A percentile compares a stretch with the other conserved stretches of the same genome.
Evolutionary conservation across 225 moss, liverwort and hornwort genomes (phyloP).

Genomic region (Thuidium tamariscinum): DNA sequence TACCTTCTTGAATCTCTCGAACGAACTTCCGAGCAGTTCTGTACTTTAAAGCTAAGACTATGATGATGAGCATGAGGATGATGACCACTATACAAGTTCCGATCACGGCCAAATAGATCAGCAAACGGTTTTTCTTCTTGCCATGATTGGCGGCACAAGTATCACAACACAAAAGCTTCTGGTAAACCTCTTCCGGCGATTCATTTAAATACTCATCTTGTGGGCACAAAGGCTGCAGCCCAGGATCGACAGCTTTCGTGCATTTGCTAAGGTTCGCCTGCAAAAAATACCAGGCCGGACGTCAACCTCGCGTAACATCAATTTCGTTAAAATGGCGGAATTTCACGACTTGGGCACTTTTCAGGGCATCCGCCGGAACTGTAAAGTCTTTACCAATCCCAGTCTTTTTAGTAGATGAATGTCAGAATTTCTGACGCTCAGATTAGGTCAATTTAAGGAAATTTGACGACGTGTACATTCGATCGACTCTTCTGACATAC

Average conservation of each 20-base stretch:
- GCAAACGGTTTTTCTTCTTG: background rate
- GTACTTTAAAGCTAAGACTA: constrained; percentile 28
- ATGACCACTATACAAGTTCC: constrained; percentile 17
- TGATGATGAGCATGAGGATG: constrained; percentile 10
- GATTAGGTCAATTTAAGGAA: background rate
- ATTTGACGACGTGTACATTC: background rate
- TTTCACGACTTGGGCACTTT: background rate
- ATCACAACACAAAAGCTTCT: constrained; percentile 29
- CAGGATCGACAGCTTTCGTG: constrained; percentile 16
- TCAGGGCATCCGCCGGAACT: background rate
- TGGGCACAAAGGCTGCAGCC: constrained; percentile 17
- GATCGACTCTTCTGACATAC: background rate
- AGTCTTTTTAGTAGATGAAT: background rate
- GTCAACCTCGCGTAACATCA: background rate
- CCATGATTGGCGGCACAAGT: background rate
- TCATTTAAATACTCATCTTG: constrained; percentile 15
- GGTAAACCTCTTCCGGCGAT: constrained; percentile 1
- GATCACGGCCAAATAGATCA: constrained; percentile 8
- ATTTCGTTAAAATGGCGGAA: background rate
- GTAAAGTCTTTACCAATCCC: background rate
- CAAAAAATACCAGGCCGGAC: background rate
- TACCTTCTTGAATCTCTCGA: constrained; percentile 40
- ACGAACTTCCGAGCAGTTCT: constrained; percentile 25
- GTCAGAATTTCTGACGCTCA: background rate
- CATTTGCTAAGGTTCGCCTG: constrained; percentile 32